These are phyloP conservation scores for Phytophthora citrophthora DNA, from an alignment of 352 stramenopile genomes.

Conservation along the genomic window DNA sequence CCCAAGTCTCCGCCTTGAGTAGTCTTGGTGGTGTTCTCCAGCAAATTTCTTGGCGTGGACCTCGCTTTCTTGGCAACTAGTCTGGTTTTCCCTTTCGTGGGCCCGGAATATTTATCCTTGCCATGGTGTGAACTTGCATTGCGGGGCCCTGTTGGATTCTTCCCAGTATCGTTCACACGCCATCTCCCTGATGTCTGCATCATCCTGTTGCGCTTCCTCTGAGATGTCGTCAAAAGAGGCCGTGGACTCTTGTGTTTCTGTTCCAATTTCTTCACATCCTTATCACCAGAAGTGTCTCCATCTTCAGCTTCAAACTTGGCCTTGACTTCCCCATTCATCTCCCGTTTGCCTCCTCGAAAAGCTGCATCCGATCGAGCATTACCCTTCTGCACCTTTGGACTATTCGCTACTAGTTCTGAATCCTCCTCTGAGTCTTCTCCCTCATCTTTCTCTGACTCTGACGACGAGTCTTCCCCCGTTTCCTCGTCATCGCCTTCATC, in stretches of 20 bases:
- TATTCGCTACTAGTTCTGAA: slow-evolving; percentile 1
- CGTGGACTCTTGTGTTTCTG: slow-evolving; percentile 14
- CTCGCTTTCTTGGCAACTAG: slow-evolving; percentile 23
- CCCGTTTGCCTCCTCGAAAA: slow-evolving; percentile 6
- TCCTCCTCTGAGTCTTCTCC: slow-evolving; percentile 20
- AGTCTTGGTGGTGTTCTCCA: slow-evolving; percentile 2
- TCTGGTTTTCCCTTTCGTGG: too few relatives aligned
- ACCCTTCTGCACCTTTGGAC: slow-evolving; percentile 4
- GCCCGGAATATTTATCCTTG: neutral
- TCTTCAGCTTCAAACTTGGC: neutral
- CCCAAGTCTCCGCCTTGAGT: slow-evolving; percentile 7
- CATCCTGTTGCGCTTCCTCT: slow-evolving; percentile 15
- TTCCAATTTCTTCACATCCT: neutral
- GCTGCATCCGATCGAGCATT: slow-evolving; percentile 6
- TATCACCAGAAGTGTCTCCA: slow-evolving; percentile 4
- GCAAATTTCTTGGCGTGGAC: slow-evolving; percentile 10
- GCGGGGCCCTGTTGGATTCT: too few relatives aligned
- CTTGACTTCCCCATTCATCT: slow-evolving; percentile 15
- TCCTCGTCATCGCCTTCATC: slow-evolving; percentile 27
- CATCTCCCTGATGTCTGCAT: slow-evolving; percentile 15
- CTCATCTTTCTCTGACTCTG: slow-evolving; percentile 11
- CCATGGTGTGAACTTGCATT: neutral
- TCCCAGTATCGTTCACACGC: neutral
- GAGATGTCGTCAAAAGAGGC: slow-evolving; percentile 32
- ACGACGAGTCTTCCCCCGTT: slow-evolving; percentile 9